Conservation (phyloP, 495 filamentous ascomycete genomes). For the Aspergillus sclerotiicarbonarius region DNA sequence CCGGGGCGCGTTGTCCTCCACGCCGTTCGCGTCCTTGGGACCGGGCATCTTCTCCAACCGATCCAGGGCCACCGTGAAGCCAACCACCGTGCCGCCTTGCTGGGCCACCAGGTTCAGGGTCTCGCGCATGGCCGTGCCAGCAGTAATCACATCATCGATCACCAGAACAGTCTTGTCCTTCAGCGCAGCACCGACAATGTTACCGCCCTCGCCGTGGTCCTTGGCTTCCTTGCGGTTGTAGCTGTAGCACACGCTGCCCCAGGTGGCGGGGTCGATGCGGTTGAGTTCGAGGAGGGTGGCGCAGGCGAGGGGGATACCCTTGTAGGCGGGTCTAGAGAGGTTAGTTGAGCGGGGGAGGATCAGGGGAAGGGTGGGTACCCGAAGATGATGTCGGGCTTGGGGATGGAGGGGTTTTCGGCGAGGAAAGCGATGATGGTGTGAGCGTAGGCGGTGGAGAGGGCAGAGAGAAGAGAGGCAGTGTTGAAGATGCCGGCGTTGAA, state of each 20-base stretch:
- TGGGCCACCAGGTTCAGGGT: constrained; percentile 77
- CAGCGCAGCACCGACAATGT: constrained; percentile 81
- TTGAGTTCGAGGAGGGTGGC: constrained; percentile 68
- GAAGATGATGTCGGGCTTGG: constrained; percentile 43
- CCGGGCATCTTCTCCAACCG: constrained; percentile 75
- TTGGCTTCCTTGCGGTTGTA: constrained; percentile 97
- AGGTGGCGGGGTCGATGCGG: constrained; percentile 53
- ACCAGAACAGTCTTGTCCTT: constrained; percentile 82
- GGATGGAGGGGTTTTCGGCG: constrained; percentile 30
- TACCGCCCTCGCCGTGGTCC: constrained; percentile 89
- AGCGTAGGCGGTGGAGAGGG: constrained; percentile 54
- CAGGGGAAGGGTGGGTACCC: constrained; percentile 50
- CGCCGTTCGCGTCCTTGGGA: constrained; percentile 69
- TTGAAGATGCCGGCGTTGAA: constrained; percentile 92
- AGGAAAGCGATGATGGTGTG: constrained; percentile 28
- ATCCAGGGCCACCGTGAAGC: constrained; percentile 85
- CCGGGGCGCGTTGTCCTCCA: constrained; percentile 33
- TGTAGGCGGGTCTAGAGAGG: constrained; percentile 79
- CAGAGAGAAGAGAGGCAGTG: constrained; percentile 66
- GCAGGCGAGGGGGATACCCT: constrained; percentile 86
- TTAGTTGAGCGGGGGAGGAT: constrained; percentile 8
- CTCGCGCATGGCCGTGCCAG: constrained; percentile 89
- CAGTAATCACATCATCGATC: constrained; percentile 94
- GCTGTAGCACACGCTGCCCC: constrained; percentile 63
- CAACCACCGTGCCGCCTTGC: constrained; percentile 78